These are phyloP conservation scores for Saitozyma podzolica DNA, from an alignment of 768 basidiomycete species.

Conservation along the genomic window DNA sequence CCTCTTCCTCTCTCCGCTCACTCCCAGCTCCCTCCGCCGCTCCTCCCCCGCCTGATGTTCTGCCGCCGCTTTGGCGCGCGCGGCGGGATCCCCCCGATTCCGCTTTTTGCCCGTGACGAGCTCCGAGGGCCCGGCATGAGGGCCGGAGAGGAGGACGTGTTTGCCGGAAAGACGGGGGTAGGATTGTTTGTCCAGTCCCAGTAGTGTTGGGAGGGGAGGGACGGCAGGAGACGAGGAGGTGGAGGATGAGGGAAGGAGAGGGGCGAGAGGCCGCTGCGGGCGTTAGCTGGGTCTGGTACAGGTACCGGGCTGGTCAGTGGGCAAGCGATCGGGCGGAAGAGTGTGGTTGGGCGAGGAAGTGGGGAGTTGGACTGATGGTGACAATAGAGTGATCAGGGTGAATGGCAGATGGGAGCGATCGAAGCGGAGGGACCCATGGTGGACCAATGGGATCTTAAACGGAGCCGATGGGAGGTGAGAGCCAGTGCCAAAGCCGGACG, in stretches of 20 bases:
- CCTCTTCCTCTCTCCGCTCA: slow-evolving; percentile 14
- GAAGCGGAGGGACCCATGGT: not conserved
- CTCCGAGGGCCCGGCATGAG: slow-evolving; percentile 8
- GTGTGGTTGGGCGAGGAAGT: no score
- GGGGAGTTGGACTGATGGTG: no score
- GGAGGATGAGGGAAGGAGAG: slow-evolving; percentile 24
- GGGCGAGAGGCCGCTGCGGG: slow-evolving; percentile 34
- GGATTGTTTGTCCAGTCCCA: not conserved
- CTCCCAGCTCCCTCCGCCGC: slow-evolving; percentile 16
- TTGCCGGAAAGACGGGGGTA: slow-evolving; percentile 35
- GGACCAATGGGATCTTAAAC: no score
- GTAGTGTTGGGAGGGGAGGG: slow-evolving; percentile 4
- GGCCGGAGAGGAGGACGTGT: slow-evolving; percentile 20
- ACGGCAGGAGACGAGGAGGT: slow-evolving; percentile 26
- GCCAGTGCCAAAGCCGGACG: no score
- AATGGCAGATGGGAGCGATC: not conserved
- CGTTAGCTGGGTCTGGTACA: not conserved
- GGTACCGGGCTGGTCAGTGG: no score
- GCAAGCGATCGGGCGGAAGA: no score
- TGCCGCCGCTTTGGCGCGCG: slow-evolving; percentile 11
- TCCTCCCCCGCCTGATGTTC: slow-evolving; percentile 8
- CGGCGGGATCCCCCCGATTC: slow-evolving; percentile 28
- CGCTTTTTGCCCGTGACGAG: slow-evolving; percentile 34
- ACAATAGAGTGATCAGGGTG: not conserved
- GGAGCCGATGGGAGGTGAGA: no score